Evolutionary conservation across 192 early-diverging fungal genomes (phyloP).

Genomic region (Spizellomyces sp.): DNA sequence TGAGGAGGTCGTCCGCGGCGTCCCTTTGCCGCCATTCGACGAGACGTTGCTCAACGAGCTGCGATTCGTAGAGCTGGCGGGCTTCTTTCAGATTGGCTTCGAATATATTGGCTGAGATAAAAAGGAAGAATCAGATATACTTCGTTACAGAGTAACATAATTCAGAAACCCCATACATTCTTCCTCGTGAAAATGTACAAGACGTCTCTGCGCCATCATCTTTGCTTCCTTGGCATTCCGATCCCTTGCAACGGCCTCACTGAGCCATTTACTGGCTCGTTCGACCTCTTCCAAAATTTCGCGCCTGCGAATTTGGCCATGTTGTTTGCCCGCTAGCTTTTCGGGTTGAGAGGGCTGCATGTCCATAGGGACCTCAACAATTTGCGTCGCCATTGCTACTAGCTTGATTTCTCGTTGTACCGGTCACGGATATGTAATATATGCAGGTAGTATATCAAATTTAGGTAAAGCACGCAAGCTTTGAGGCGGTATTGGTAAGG

Average conservation of each 20-base stretch:
- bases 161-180: slow-evolving; percentile 15
- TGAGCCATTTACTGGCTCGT: not conserved
- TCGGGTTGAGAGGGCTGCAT: too few relatives aligned
- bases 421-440: too few relatives aligned
- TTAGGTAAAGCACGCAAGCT: too few relatives aligned
- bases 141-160: slow-evolving; percentile 4
- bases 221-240: slow-evolving; percentile 27
- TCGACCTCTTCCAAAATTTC: not conserved
- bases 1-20: slow-evolving; percentile 26
- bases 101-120: slow-evolving; percentile 17
- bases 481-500: too few relatives aligned
- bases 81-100: slow-evolving; percentile 30
- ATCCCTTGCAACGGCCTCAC: slow-evolving; percentile 7
- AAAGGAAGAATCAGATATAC: not conserved
- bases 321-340: too few relatives aligned
- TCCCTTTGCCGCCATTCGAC: slow-evolving; percentile 19
- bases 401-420: too few relatives aligned
- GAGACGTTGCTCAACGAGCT: slow-evolving; percentile 29
- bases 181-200: slow-evolving; percentile 31
- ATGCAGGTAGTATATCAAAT: too few relatives aligned
- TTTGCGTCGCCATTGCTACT: too few relatives aligned
- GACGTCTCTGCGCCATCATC: slow-evolving; percentile 17
- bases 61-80: slow-evolving; percentile 30
- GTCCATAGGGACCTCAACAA: too few relatives aligned
- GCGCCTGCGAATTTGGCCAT: not conserved